Base-by-base conservation (phyloP, 2,329 filamentous ascomycete species). In the Eutypella sp. region DNA sequence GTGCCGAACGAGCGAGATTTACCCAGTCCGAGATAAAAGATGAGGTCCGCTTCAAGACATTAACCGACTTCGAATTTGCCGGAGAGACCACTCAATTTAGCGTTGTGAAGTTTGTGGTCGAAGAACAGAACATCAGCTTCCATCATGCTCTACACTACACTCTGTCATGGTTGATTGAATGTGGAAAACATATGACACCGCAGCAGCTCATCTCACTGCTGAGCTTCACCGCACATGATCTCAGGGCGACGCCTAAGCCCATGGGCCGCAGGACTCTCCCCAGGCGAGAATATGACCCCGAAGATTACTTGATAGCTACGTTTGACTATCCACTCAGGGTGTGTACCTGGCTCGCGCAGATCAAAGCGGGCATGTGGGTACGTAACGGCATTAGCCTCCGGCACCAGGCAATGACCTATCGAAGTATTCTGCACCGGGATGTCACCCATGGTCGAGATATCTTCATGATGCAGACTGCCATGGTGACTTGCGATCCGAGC, bases 301-400 rank as follows among this genome's bases (percentile, higher is more conserved):
- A 95, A 57, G 89, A 95, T 62, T 84, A 91, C 58, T 73, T 96
- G 19, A 83, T 96, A 64, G 85, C 87, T 2, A 81, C 90, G 42
- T 96, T 99, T 59, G 93, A 99, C 64, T 96, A 89, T 58, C 92
- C 95, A 1, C 74, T 99, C 4, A 81, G 95, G 43, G 91, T 97
- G 1, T 96, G 90, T 63, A 90, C 89, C 18, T 99, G 93, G 93
- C 74, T 99, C 25, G 88, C 93, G 5, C 95, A 99, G 70, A 97
- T 99, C 82, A 96, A 95, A 65, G 90, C 92, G 16, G 89, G 90
- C 42, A 95, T 97, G 84, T 99, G 95, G 93, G 92, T 99, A 52
- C 84, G 93, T 46, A 99, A 99, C 62, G 93, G 93, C 2, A 89
- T 99, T 61, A 97, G 92, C 58, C 78, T 99, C 42, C 83, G 92